Evolutionary conservation across 352 stramenopile genomes (phyloP).

Genomic region (Globisporangium paroecandrum): DNA sequence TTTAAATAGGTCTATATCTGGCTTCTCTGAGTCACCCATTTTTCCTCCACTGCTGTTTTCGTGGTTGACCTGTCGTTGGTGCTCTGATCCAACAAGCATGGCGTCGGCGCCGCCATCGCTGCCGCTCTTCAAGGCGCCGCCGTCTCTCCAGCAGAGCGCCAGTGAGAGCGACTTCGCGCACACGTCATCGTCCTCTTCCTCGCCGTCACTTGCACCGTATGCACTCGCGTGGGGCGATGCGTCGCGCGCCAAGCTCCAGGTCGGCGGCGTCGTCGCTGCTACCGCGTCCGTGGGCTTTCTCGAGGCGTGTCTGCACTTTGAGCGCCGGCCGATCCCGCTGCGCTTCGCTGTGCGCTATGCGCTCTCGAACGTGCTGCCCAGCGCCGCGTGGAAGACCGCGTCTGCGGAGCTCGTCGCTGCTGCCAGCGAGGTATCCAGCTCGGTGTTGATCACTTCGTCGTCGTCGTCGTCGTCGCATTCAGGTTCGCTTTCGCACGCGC

Average conservation of each 20-base stretch:
- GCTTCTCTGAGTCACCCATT: not conserved
- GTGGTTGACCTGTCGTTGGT: no score
- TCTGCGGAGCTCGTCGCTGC: constrained; percentile 42
- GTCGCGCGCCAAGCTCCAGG: constrained; percentile 8
- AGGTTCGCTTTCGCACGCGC: not conserved
- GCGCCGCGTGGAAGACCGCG: constrained; percentile 56
- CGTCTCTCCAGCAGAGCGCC: not conserved
- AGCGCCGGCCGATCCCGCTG: constrained; percentile 60
- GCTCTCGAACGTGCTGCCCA: constrained; percentile 54
- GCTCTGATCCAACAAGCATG: not conserved
- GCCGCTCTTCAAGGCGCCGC: not conserved
- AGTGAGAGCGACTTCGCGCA: constrained; percentile 14
- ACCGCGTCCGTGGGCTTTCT: constrained; percentile 57
- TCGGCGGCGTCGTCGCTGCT: constrained; percentile 20
- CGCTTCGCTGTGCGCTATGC: constrained; percentile 61
- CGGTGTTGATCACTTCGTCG: constrained; percentile 27
- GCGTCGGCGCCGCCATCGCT: not conserved
- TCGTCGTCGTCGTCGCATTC: not conserved
- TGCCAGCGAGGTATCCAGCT: constrained; percentile 28
- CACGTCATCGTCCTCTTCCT: not conserved
- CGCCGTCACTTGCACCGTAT: not conserved
- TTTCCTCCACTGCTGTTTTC: not conserved
- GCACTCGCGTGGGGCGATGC: not conserved
- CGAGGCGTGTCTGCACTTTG: constrained; percentile 57
- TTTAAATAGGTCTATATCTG: not conserved